Conservation (phyloP, 148 eudicot species). For the Agrostemma githago region DNA sequence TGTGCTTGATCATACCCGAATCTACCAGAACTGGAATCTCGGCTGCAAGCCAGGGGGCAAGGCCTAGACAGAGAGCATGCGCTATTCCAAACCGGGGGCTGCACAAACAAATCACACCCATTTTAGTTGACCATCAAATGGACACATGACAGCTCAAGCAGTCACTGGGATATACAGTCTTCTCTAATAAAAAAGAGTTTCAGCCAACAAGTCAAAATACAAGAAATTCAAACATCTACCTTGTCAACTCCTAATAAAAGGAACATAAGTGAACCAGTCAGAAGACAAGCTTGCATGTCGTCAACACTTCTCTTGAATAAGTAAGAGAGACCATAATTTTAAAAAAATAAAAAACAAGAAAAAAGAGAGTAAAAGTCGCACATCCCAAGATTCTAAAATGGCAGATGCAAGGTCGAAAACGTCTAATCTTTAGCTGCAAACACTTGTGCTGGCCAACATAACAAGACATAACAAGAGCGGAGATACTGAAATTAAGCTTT, state of each 20-base stretch:
- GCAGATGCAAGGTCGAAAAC: neutral
- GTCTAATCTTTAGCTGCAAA: neutral
- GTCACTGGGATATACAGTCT: neutral
- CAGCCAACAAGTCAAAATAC: neutral
- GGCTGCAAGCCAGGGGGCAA: conserved; percentile 99
- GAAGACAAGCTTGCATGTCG: neutral
- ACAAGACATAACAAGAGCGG: neutral
- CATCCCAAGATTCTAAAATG: neutral
- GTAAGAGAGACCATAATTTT: neutral
- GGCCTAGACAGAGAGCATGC: conserved; percentile 94
- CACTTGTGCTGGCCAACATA: neutral
- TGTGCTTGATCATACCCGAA: conserved; percentile 96
- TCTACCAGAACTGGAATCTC: conserved; percentile 96
- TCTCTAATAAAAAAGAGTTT: neutral
- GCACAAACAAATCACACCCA: conserved; percentile 17
- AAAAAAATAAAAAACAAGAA: too few species aligned
- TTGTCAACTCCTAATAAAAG: neutral
- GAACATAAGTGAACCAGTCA: neutral
- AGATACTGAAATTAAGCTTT: neutral
- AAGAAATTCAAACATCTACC: neutral
- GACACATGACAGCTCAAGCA: neutral
- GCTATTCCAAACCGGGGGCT: conserved; percentile 99
- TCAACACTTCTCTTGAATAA: neutral
- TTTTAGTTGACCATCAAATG: neutral
- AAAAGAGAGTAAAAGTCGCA: neutral